Percentiles rank a stretch among this genome's conserved stretches.
These are phyloP conservation scores for Erysimum cheiri DNA, from an alignment of 441 rosid genomes.

Conservation along the genomic window DNA sequence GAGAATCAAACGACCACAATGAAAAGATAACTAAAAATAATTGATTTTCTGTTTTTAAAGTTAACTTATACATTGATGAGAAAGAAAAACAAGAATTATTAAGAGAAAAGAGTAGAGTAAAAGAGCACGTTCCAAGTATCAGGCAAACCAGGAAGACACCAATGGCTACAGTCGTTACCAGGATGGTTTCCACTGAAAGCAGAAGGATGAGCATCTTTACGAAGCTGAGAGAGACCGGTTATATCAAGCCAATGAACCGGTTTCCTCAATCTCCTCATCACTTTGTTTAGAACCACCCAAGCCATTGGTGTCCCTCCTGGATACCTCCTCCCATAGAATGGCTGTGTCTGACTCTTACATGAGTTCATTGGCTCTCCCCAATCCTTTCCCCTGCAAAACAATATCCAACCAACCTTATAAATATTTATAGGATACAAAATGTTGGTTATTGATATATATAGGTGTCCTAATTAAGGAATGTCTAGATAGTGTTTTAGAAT, in stretches of 20 bases:
- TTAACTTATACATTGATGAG: slow-evolving; percentile 26
- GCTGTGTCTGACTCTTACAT: slow-evolving; percentile 58
- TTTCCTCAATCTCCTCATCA: slow-evolving; percentile 60
- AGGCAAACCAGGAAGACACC: slow-evolving; percentile 83
- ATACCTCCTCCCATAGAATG: slow-evolving; percentile 56
- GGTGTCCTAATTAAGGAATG: too few relatives aligned
- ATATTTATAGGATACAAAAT: too few relatives aligned
- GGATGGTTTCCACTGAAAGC: slow-evolving; percentile 55
- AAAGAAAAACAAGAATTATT: neutral
- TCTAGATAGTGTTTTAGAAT: too few relatives aligned
- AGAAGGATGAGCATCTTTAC: slow-evolving; percentile 71
- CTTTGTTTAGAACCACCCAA: slow-evolving; percentile 63
- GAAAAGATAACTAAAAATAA: slow-evolving; percentile 23
- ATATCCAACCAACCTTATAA: neutral
- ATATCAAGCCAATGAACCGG: slow-evolving; percentile 66
- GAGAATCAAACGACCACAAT: slow-evolving; percentile 28
- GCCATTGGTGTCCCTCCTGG: slow-evolving; percentile 67
- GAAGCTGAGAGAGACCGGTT: slow-evolving; percentile 58
- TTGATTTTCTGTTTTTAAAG: neutral
- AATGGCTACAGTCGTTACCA: slow-evolving; percentile 70
- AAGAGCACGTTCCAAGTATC: slow-evolving; percentile 77
- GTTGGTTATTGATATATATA: too few relatives aligned
- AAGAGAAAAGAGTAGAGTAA: slow-evolving; percentile 54
- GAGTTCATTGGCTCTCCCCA: slow-evolving; percentile 64
- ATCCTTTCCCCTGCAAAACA: slow-evolving; percentile 58